Percentiles rank a stretch among this genome's conserved stretches.
Conservation (phyloP, 1,139 yeast species). For the Blastobotrys aristatus region DNA sequence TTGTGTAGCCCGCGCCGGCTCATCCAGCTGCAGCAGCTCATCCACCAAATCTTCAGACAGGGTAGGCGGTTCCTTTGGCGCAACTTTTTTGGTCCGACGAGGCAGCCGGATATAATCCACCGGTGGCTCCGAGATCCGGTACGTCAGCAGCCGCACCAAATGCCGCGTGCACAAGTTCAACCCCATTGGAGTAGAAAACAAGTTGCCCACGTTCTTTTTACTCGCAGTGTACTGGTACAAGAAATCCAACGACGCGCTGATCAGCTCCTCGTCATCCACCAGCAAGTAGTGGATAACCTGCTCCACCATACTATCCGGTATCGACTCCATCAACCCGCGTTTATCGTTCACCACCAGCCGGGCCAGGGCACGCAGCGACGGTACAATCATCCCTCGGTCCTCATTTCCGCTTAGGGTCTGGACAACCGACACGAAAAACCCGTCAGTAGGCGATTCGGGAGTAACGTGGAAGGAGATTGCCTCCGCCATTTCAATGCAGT, state of each 20-base stretch:
- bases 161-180: slow-evolving; percentile 40
- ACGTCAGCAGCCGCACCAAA: slow-evolving; percentile 54
- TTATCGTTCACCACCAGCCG: slow-evolving; percentile 39
- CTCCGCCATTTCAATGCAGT: slow-evolving; percentile 75
- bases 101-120: slow-evolving; percentile 37
- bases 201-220: slow-evolving; percentile 34
- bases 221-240: slow-evolving; percentile 60
- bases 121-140: slow-evolving; percentile 39
- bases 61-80: slow-evolving; percentile 60
- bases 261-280: slow-evolving; percentile 54
- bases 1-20: slow-evolving; percentile 87
- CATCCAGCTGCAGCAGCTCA: slow-evolving; percentile 61
- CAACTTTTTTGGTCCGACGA: slow-evolving; percentile 35
- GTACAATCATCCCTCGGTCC: slow-evolving; percentile 37
- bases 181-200: slow-evolving; percentile 38
- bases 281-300: slow-evolving; percentile 44
- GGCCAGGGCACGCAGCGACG: slow-evolving; percentile 38
- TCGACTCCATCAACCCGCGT: slow-evolving; percentile 38
- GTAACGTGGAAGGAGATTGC: slow-evolving; percentile 78
- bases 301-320: slow-evolving; percentile 17
- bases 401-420: slow-evolving; percentile 23
- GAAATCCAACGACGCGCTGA: slow-evolving; percentile 62
- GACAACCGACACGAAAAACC: slow-evolving; percentile 32
- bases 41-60: slow-evolving; percentile 56
- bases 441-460: slow-evolving; percentile 53